A percentile compares a stretch with the other conserved stretches of the same genome.
Conservation (phyloP, 306 rosid species). For the Oemleria cerasiformis region DNA sequence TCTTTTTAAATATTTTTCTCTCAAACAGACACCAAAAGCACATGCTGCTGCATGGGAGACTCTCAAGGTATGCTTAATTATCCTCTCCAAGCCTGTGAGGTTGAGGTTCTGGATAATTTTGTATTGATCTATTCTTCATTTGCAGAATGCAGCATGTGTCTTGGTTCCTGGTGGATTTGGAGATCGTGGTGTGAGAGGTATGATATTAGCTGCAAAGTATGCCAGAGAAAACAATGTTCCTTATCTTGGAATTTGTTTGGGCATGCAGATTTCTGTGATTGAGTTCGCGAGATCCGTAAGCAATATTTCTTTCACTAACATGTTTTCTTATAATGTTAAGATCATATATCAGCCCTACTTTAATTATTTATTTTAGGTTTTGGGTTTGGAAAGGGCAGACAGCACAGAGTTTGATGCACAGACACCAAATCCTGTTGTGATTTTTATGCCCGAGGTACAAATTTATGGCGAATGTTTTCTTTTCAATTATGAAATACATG, state of each 20-base stretch:
- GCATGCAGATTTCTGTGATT: conserved; percentile 95
- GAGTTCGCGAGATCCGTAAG: conserved; percentile 96
- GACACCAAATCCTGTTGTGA: conserved; percentile 80
- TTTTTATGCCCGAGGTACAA: conserved; percentile 98
- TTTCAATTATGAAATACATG: neutral
- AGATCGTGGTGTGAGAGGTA: conserved; percentile 94
- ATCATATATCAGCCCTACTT: conserved; percentile 10
- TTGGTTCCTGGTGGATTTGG: conserved; percentile 99
- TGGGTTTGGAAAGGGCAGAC: conserved; percentile 86
- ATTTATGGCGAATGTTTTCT: conserved; percentile 1
- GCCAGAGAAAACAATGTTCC: conserved; percentile 97
- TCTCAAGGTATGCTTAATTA: conserved; percentile 55
- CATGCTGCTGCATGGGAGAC: conserved; percentile 90
- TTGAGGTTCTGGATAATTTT: neutral
- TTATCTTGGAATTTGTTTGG: conserved; percentile 96
- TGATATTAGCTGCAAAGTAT: conserved; percentile 96
- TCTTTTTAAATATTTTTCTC: conserved; percentile 24
- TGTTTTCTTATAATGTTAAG: conserved; percentile 22
- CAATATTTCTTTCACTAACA: conserved; percentile 15
- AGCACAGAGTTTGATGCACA: conserved; percentile 78
- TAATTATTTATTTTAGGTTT: conserved; percentile 52
- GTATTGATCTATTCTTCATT: conserved; percentile 15
- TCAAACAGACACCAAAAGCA: conserved; percentile 76
- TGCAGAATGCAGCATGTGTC: conserved; percentile 86
- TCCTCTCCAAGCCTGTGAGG: conserved; percentile 2